Evolutionary conservation across 1,139 yeast species (phyloP), one percentile per base, ranked within the genome.

Genomic region (Spathaspora sp.): DNA sequence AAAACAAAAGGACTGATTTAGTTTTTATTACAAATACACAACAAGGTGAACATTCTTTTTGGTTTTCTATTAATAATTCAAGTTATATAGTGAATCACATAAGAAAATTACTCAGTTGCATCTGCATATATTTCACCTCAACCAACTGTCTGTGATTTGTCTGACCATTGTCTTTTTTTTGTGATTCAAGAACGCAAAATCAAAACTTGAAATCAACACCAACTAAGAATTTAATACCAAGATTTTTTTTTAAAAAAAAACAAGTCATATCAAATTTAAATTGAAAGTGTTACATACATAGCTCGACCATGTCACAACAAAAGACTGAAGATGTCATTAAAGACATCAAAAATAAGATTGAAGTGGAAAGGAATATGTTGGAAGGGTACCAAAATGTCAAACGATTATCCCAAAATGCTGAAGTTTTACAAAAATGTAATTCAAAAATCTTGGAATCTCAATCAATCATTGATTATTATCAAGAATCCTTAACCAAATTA

Each of bases 371-470:
- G 59, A 90, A 88, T 61, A 84, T 91, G 65, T 89, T 91, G 44
- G 86, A 83, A 54, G 98, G 97, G 45, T 93, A 95, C 50, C 84
- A 86, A 50, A 78, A 86, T 50, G 74, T 93, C 68, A 85, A 89
- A 63, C 83, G 82, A 61, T 84, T 82, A 53, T 89, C 98, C 17
- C 67, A 74, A 53, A 93, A 93, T 65, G 74, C 85, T 17, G 82
- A 81, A 53, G 97, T 91, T 43, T 90, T 91, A 56, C 96, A 89
- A 61, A 82, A 87, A 62, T 91, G 98, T 72, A 91, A 89, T 65
- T 84, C 91, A 33, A 89, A 86, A 58, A 90, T 93, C 56, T 76
- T 95, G 52, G 98, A 93, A 58, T 91, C 97, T 2, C 91, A 89
- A 59, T 84, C 89, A 53, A 91, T 91, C 66, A 87, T 93, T 54